These are phyloP conservation scores for Yamadazyma tumulicola DNA, from an alignment of 805 yeast species.

Conservation along the genomic window DNA sequence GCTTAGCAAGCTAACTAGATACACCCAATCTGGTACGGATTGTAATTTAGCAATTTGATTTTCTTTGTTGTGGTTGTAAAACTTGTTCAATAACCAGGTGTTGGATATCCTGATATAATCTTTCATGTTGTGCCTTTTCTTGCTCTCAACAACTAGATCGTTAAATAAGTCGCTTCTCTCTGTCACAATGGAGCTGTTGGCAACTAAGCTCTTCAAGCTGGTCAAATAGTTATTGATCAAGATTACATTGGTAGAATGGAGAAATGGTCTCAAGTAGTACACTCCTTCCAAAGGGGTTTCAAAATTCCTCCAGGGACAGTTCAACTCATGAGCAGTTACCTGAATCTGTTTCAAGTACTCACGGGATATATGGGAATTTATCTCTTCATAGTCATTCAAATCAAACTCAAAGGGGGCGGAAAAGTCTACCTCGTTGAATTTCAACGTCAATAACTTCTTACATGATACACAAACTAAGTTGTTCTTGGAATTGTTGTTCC, in stretches of 20 bases:
- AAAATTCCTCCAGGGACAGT: conserved; percentile 37
- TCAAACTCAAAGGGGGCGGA: conserved; percentile 14
- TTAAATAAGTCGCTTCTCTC: conserved; percentile 1
- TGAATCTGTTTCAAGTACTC: conserved; percentile 25
- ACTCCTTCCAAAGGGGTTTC: conserved; percentile 30
- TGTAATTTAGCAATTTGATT: conserved; percentile 20
- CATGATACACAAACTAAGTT: conserved; percentile 34
- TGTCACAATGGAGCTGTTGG: conserved; percentile 13
- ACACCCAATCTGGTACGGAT: conserved; percentile 29
- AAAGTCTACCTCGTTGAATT: conserved; percentile 20
- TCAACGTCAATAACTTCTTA: conserved; percentile 23
- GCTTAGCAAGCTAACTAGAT: conserved; percentile 33
- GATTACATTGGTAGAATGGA: conserved; percentile 26
- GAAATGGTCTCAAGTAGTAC: conserved; percentile 33
- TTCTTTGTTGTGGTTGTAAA: conserved; percentile 33
- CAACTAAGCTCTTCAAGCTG: conserved; percentile 24
- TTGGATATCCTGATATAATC: conserved; percentile 25
- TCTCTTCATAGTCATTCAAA: conserved; percentile 19
- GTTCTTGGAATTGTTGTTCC: conserved; percentile 22
- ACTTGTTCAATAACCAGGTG: conserved; percentile 28
- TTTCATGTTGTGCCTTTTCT: background rate
- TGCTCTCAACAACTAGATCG: background rate
- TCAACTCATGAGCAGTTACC: conserved; percentile 22
- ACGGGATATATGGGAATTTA: conserved; percentile 20
- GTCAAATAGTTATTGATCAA: conserved; percentile 26